These are phyloP conservation scores for Achlya hypogyna DNA, from an alignment of 352 stramenopile genomes.

Conservation along the genomic window DNA sequence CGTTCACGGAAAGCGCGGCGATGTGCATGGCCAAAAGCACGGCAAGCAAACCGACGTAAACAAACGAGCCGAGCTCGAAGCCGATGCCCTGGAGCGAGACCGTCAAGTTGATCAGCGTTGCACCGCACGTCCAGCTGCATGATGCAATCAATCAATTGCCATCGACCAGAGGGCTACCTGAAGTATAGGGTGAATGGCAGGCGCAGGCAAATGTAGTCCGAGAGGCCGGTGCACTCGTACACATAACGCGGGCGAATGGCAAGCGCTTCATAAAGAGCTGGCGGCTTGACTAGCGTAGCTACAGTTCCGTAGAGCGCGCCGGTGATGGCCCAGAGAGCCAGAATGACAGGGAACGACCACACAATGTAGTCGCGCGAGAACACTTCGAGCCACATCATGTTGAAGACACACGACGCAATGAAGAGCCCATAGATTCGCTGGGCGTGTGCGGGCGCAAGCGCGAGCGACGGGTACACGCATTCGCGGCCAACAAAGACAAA, in stretches of 20 bases:
- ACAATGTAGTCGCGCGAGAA: conserved; percentile 63
- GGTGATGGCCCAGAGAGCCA: conserved; percentile 39
- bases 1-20: conserved; percentile 25
- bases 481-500: conserved; percentile 51
- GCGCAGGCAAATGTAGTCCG: conserved; percentile 34
- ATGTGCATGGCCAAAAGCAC: conserved; percentile 47
- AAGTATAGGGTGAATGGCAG: conserved; percentile 47
- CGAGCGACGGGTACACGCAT: conserved; percentile 51
- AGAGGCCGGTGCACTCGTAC: conserved; percentile 26
- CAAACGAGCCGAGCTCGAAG: conserved; percentile 40
- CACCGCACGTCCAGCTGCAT: conserved; percentile 65
- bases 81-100: conserved; percentile 43
- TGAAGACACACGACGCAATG: conserved; percentile 48
- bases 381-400: conserved; percentile 60
- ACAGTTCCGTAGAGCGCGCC: neutral
- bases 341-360: conserved; percentile 37
- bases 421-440: conserved; percentile 48
- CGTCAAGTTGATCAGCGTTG: conserved; percentile 58
- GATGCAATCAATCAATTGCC: neutral
- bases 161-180: conserved; percentile 47
- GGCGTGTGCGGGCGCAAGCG: conserved; percentile 25
- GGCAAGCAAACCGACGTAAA: conserved; percentile 49
- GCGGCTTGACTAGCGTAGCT: conserved; percentile 29
- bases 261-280: conserved; percentile 31
- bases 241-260: neutral